Evolutionary conservation across 192 early-diverging fungal species (phyloP), one percentile per base, ranked within the genome.

Genomic region (Linnemannia elongata): DNA sequence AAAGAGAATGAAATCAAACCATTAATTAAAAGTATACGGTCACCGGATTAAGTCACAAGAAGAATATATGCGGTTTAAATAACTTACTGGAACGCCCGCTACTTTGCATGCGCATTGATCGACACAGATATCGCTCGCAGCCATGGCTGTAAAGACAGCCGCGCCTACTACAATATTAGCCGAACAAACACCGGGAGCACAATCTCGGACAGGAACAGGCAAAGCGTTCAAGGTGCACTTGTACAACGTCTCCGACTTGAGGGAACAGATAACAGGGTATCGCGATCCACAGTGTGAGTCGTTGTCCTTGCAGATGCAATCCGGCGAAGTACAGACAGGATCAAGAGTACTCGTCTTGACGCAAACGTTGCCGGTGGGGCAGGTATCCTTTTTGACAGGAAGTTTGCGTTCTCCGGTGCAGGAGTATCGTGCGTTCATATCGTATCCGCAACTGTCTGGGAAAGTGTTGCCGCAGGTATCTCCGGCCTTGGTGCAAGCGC

Each of bases 221-320:
- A 69, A 20, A 22, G 69, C 33, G 3, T 27, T 36, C 17, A 4
- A 39, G 38, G 13, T 13, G 22, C 69, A 69, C 4, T 6, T 13
- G 36, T 38, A 69, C 69, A 69, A 22, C 33, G 69, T 20, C 6
- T 69, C 39, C n/a, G n/a, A 36, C 20, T 69, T n/a, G n/a, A n/a
- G n/a, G n/a, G 5, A 5, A 15, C 8, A 39, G 49, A 8, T 57
- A 24, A 3, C 74, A 75, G 3, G 24, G 33, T 60, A 75, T 6
- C 36, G 20, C 4, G 74, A 57, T 9, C 74, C 74, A 36, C 74
- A 75, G 17, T 57, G 45, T 18, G 24, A 1, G 2, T 38, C 41
- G 47, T 66, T n/a, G 35, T 47, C 42, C 30, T 38, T 41, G 60
- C 75, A 68, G 13, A 35, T 77, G 22, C 75, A 77, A 4, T 77